phyloP scores from a whole-genome alignment of 257 asterid genomes.

The Scutellaria minor region DNA sequence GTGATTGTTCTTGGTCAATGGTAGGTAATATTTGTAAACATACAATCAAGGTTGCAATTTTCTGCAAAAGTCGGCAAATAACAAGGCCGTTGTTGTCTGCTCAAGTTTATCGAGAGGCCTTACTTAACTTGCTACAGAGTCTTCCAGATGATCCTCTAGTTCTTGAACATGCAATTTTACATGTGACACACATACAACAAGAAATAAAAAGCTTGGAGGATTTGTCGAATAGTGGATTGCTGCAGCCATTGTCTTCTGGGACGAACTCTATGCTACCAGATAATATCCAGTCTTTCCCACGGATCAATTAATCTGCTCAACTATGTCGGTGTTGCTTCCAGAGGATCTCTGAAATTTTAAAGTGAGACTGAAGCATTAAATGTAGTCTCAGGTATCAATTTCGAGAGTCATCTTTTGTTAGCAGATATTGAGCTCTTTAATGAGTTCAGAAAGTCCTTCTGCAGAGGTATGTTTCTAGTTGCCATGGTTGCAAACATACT shows the following conservation, averaged over 20 bases:
- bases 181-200: constrained; percentile 41
- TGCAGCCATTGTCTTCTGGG: constrained; percentile 45
- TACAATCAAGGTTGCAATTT: constrained; percentile 45
- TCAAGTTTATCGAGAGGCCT: constrained; percentile 47
- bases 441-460: background rate
- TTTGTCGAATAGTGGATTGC: constrained; percentile 48
- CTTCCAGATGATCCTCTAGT: constrained; percentile 53
- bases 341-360: constrained; percentile 1
- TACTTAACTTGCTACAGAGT: constrained; percentile 49
- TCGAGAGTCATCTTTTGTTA: background rate
- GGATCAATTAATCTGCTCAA: constrained; percentile 28
- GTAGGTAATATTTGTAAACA: constrained; percentile 58
- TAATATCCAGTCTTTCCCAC: constrained; percentile 32
- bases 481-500: background rate
- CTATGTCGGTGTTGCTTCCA: constrained; percentile 10
- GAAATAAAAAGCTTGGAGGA: constrained; percentile 52
- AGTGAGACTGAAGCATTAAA: background rate
- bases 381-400: constrained; percentile 5
- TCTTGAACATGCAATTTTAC: constrained; percentile 51
- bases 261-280: constrained; percentile 32
- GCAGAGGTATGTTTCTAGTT: constrained; percentile 5
- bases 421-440: background rate
- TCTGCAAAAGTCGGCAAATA: constrained; percentile 47
- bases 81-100: constrained; percentile 51
- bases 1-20: constrained; percentile 65